Percentiles rank a stretch among this genome's conserved stretches.
Conservation (phyloP, 73 alveolate species). For the Breviolum minutum region DNA sequence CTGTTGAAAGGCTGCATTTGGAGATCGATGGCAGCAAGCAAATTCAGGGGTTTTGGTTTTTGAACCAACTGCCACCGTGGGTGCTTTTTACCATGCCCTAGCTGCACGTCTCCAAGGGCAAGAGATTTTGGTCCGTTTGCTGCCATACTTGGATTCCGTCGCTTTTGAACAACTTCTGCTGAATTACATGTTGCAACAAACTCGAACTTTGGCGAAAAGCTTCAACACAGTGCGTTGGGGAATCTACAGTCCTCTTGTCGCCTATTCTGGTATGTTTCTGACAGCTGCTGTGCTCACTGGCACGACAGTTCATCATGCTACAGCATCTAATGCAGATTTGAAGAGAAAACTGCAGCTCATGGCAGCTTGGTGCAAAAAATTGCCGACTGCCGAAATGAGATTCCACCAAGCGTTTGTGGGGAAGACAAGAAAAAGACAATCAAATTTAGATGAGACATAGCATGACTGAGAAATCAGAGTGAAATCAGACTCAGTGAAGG, state of each 20-base stretch:
- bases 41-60: conserved; percentile 55
- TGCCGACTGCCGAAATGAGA: neutral
- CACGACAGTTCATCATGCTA: conserved; percentile 77
- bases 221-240: conserved; percentile 34
- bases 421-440: too few species aligned
- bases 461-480: too few species aligned
- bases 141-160: conserved; percentile 4
- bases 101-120: conserved; percentile 49
- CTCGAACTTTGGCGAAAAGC: neutral
- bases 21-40: conserved; percentile 76
- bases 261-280: conserved; percentile 63
- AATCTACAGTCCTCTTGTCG: conserved; percentile 59
- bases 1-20: conserved; percentile 42
- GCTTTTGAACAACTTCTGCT: conserved; percentile 45
- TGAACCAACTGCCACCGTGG: neutral
- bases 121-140: conserved; percentile 7
- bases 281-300: conserved; percentile 48
- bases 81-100: conserved; percentile 24
- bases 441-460: too few species aligned
- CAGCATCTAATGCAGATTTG: conserved; percentile 5
- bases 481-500: too few species aligned
- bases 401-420: too few species aligned
- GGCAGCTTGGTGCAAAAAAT: conserved; percentile 13
- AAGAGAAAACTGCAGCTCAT: conserved; percentile 18
- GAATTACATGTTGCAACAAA: conserved; percentile 56